Base-by-base conservation (phyloP, 257 asterid species). In the Echites panduratus region DNA sequence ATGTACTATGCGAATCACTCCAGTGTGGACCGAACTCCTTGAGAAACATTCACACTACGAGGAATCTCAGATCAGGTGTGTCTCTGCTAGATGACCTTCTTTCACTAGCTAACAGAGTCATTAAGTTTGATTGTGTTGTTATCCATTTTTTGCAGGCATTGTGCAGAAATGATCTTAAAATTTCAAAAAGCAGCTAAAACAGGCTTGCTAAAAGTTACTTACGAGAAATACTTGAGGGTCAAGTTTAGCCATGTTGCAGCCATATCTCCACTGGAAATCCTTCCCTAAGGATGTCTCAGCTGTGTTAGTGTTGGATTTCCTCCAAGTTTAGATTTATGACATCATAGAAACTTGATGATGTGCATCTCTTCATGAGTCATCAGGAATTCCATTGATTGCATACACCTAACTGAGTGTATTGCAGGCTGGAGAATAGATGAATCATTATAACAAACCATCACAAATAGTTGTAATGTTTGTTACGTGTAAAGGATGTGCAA, bases 11-110 rank as follows among this genome's bases (percentile, higher is more conserved):
- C 77, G 70, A 78, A 77, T 86, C 72, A 70, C 82, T 72, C 97
- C 97, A 4, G 70, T 83, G 41, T 94, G 99, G 99, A 91, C 95
- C 38, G 89, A 89, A 20, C 87, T 94, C 19, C 89, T 94, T 70
- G 82, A 78, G 64, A 83, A 86, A 65, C 93, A 89, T 66, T 75
- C 97, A 47, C 84, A 81, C 76, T 91, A 91, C 40, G 79, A 81
- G 77, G 95, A 89, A 82, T 83, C 89, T 78, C 84, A 87, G 72
- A 83, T 94, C 84, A 89, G 97, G 98, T 82, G 71, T 7, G 72
- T 48, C 66, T 73, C 79, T 29, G 64, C 69, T 62, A 50, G 64
- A 70, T 38, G 6, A 56, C 43, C 35, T 70, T 22, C 5, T 70
- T 49, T n/a, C 29, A 32, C 49, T 24, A 12, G 27, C 75, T 19